A percentile compares a stretch with the other conserved stretches of the same genome.
Conservation (phyloP, 2,329 filamentous ascomycete genomes). For the Ceratocystis ficicola region DNA sequence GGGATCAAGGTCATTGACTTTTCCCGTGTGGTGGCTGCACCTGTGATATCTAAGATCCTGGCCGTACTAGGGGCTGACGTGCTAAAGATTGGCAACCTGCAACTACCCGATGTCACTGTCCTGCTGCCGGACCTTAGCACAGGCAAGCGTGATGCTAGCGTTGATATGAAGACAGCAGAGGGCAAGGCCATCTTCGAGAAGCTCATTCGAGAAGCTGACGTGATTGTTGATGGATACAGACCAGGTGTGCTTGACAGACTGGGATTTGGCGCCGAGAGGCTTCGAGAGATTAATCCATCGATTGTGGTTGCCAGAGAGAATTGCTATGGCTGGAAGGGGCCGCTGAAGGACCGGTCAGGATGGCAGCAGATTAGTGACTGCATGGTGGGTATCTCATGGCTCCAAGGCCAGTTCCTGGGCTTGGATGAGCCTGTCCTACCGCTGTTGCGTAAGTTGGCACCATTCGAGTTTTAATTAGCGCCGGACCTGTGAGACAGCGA, state of each 20-base stretch:
- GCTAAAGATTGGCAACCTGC: constrained; percentile 55
- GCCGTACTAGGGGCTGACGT: constrained; percentile 67
- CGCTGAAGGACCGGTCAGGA: constrained; percentile 42
- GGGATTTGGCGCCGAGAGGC: constrained; percentile 12
- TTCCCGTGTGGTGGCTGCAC: constrained; percentile 63
- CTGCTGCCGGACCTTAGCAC: constrained; percentile 63
- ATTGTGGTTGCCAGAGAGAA: constrained; percentile 58
- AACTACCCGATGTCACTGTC: constrained; percentile 58
- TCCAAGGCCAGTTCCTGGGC: constrained; percentile 51
- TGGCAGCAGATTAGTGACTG: constrained; percentile 62
- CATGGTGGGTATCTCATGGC: constrained; percentile 46
- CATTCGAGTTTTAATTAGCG: background rate
- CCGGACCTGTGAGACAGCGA: too few relatives aligned
- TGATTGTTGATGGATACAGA: constrained; percentile 56
- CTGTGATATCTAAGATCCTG: constrained; percentile 57
- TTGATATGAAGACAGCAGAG: constrained; percentile 47
- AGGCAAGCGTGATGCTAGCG: constrained; percentile 53
- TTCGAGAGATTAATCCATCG: constrained; percentile 27
- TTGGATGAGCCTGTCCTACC: constrained; percentile 52
- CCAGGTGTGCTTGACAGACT: constrained; percentile 44
- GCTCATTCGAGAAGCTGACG: constrained; percentile 50
- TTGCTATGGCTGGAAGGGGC: constrained; percentile 53
- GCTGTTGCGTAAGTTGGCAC: constrained; percentile 42
- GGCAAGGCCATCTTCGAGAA: constrained; percentile 46
- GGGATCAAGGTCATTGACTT: constrained; percentile 64